Percentiles rank a stretch among this genome's conserved stretches.
Conservation (phyloP, 305 asterid species). For the Fraxinus dipetala region DNA sequence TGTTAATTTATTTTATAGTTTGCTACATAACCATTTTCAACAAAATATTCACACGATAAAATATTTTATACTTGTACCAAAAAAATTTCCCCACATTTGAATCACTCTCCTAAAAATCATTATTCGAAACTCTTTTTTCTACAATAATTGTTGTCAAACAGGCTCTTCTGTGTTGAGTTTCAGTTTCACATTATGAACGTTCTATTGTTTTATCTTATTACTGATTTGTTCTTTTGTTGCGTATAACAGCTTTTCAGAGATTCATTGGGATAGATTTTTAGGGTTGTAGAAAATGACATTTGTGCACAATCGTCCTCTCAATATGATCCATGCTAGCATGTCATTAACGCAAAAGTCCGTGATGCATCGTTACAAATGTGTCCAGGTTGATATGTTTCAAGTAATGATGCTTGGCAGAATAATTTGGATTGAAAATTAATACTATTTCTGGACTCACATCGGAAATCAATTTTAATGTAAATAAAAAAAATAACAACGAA, state of each 20-base stretch:
- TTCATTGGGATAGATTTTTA: neutral
- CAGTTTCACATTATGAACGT: neutral
- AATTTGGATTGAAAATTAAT: neutral
- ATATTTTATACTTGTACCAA: no score
- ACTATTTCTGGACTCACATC: no score
- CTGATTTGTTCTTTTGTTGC: neutral
- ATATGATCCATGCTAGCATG: neutral
- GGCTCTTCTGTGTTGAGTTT: neutral
- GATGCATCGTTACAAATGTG: neutral
- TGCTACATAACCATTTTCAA: no score
- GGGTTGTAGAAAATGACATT: neutral
- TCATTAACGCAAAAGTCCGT: neutral
- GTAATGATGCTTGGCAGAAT: neutral
- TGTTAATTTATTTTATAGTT: no score
- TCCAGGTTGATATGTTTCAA: neutral
- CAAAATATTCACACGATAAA: no score
- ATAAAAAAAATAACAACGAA: no score
- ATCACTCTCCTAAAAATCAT: no score
- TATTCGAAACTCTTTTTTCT: no score
- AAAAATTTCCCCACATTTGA: no score
- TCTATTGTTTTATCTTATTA: neutral
- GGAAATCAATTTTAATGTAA: no score
- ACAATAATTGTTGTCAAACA: no score
- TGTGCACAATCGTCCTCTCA: neutral
- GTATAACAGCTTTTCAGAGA: neutral